A percentile compares a stretch with the other conserved stretches of the same genome.
phyloP scores from a whole-genome alignment of 164 flowering plant species.

The Euptelea pleiosperma region DNA sequence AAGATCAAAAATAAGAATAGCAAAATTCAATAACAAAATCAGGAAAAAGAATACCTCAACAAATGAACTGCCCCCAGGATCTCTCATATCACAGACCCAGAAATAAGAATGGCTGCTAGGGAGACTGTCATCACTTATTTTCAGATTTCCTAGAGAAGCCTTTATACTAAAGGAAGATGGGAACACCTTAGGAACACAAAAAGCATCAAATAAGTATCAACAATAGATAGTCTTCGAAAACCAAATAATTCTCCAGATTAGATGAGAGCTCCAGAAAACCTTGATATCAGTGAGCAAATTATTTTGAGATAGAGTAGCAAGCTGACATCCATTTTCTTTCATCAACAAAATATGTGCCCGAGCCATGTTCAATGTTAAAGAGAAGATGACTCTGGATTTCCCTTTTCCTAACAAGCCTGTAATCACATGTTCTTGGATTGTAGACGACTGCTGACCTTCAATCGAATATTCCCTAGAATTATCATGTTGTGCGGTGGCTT shows the following conservation, averaged over 20 bases:
- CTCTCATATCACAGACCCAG: slow-evolving; percentile 98
- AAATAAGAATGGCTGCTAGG: slow-evolving; percentile 61
- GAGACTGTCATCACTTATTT: slow-evolving; percentile 88
- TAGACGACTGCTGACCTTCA: slow-evolving; percentile 27
- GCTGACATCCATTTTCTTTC: slow-evolving; percentile 77
- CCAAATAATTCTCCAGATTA: neutral
- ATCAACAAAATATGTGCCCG: slow-evolving; percentile 77
- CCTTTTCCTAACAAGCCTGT: slow-evolving; percentile 89
- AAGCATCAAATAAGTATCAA: neutral
- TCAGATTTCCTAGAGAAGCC: slow-evolving; percentile 86
- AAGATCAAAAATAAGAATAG: neutral
- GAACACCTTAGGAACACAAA: slow-evolving; percentile 54
- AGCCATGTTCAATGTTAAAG: slow-evolving; percentile 68
- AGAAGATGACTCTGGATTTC: slow-evolving; percentile 76
- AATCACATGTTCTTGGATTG: slow-evolving; percentile 48
- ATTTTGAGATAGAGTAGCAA: slow-evolving; percentile 88
- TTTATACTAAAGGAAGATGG: slow-evolving; percentile 90
- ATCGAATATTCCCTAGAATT: slow-evolving; percentile 23
- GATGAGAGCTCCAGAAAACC: slow-evolving; percentile 36
- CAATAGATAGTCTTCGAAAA: neutral
- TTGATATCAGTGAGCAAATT: slow-evolving; percentile 79
- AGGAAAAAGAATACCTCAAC: slow-evolving; percentile 64
- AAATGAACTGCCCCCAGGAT: slow-evolving; percentile 94
- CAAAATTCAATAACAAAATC: neutral
- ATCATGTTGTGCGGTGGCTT: slow-evolving; percentile 26